Conservation (phyloP, 495 filamentous ascomycete species). For the Penicillium coprophilum region DNA sequence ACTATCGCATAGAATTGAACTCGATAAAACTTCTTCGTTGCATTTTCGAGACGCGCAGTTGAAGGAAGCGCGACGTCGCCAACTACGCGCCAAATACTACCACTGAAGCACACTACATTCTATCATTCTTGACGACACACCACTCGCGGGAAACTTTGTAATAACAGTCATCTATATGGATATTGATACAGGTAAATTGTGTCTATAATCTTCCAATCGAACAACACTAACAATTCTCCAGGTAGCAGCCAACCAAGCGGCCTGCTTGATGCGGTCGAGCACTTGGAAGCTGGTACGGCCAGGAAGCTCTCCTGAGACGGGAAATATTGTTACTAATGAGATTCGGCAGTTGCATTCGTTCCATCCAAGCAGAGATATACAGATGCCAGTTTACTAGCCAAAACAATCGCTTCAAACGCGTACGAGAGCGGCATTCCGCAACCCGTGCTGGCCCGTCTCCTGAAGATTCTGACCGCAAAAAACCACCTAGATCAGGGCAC, state of each 20-base stretch:
- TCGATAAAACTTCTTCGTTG: background rate
- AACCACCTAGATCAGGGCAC: constrained; percentile 76
- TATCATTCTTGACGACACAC: background rate
- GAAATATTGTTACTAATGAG: constrained; percentile 12
- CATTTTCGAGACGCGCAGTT: background rate
- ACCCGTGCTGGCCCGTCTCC: constrained; percentile 57
- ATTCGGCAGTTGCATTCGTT: constrained; percentile 38
- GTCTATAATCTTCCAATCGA: background rate
- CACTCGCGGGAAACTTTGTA: background rate
- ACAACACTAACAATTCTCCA: constrained; percentile 8
- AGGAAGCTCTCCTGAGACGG: background rate
- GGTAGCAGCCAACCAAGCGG: constrained; percentile 20
- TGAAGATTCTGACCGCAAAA: constrained; percentile 64
- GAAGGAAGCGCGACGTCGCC: background rate
- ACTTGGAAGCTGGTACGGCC: constrained; percentile 45
- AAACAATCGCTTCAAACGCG: constrained; percentile 49
- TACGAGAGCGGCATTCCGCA: constrained; percentile 66
- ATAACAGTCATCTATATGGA: background rate
- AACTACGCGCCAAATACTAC: constrained; percentile 1
- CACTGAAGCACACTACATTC: background rate
- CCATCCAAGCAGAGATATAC: constrained; percentile 46
- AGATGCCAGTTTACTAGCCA: constrained; percentile 40
- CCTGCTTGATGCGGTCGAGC: constrained; percentile 41
- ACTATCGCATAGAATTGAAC: background rate
- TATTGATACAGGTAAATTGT: background rate